Evolutionary conservation across 2,329 filamentous ascomycete genomes (phyloP), one percentile per base, ranked within the genome.

Genomic region (Apiospora saccharicola): DNA sequence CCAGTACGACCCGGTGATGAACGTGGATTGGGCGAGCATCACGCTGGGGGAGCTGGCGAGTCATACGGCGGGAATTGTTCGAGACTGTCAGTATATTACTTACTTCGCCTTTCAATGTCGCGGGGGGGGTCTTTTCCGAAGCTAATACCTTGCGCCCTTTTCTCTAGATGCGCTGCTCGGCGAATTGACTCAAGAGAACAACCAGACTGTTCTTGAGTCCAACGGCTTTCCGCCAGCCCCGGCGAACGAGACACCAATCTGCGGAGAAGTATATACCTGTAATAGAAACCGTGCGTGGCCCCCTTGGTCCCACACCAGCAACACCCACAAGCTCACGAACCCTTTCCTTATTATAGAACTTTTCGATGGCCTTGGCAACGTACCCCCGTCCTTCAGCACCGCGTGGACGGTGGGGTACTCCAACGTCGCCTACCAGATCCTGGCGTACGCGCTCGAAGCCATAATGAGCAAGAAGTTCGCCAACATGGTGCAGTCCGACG

Each of bases 21-120:
- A 73, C 19, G 74, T 76, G 5, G 75, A 75, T 61, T 80, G 76
- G 76, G 73, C 72, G 24, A 72, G 71, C 4, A 74, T 80, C 5
- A 79, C 79, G 1, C 72, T 80, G 1, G 80, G 80, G 1, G 75
- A 76, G 26, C 72, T 79, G 24, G 80, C 81, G 8, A 78, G 76
- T 51, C 80, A 79, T n/a, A 74, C 77, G 73, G 76, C 78, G 4
- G 79, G 79, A 2, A 78, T 81, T 1, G 73, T 76, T 3, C 75
- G 78, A 75, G 79, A 80, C 26, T 80, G 80, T 80, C 68, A 75
- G 77, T 76, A 3, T 2, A n/a, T 68, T 67, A 8, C 6, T 13
- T 49, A 6, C 51, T 30, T 14, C 14, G 26, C 26, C 26, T 30
- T 5, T 19, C n/a, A 19, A 13, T 7, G 13, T 41, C 30, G 22